A percentile compares a stretch with the other conserved stretches of the same genome.
Evolutionary conservation across 257 asterid genomes (phyloP).

Genomic region (Dorcoceras hygrometricum): DNA sequence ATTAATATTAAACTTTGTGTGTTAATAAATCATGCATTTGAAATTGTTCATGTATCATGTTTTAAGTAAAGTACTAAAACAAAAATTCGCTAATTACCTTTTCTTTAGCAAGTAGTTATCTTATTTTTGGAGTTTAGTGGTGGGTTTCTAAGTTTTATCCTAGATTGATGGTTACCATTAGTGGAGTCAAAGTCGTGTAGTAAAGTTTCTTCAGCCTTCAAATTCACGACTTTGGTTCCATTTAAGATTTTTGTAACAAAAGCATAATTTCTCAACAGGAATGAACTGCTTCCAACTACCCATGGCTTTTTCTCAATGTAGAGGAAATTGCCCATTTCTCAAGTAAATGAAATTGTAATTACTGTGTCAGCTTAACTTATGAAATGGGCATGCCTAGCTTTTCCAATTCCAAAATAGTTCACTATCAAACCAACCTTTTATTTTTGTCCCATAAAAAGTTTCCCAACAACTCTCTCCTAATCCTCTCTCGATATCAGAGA

Average conservation of each 20-base stretch:
- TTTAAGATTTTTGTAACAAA: background rate
- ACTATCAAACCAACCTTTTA: conserved; percentile 34
- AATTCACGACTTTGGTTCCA: background rate
- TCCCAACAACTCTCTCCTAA: conserved; percentile 54
- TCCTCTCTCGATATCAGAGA: conserved; percentile 20
- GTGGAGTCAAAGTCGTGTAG: background rate
- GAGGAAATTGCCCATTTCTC: background rate
- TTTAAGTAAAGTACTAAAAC: no score
- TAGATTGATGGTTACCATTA: background rate
- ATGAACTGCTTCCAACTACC: conserved; percentile 12
- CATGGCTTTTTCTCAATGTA: background rate
- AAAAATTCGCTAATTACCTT: no score
- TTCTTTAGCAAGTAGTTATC: no score
- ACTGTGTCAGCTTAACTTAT: background rate
- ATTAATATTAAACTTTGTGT: no score
- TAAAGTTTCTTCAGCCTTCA: background rate
- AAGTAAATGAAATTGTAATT: background rate
- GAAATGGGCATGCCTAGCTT: background rate
- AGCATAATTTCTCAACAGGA: conserved; percentile 1
- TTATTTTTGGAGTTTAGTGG: no score
- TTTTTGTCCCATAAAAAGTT: conserved; percentile 24
- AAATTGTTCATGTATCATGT: no score
- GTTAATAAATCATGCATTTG: no score
- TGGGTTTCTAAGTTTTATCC: background rate
- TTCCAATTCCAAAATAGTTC: background rate